Base-by-base conservation (phyloP, 768 basidiomycete genomes). In the Nidularia pulvinata region DNA sequence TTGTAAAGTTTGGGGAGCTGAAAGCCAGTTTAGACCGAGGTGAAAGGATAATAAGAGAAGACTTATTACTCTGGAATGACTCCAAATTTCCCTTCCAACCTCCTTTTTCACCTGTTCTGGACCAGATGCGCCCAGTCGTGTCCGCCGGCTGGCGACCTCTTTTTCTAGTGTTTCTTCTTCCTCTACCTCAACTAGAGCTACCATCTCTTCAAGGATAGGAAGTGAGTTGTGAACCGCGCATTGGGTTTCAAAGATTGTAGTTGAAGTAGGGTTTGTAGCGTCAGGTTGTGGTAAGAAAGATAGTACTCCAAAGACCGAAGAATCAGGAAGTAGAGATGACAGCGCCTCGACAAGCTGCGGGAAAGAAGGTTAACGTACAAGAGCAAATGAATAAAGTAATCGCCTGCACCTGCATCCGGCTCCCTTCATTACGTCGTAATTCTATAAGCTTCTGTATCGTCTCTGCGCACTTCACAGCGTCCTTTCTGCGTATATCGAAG, bases 391-490 rank as follows among this genome's bases (percentile, higher is more conserved):
- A 30, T 30, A 30, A 30, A 30, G 25, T 4, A 6, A 50, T 25
- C 33, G 56, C 66, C 51, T 67, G 37, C 61, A 85, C 91, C 71
- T 93, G 79, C 54, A 72, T 63, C 30, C 76, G 74, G 4, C 81
- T 81, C 5, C 90, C 91, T 55, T 84, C 75, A 46, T 81, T 72
- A 46, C 83, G 77, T 34, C 81, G 80, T 2, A 86, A 65, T 4
- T 84, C 79, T 13, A 98, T 71, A 33, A 92, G 69, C 60, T 86
- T 93, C 63, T 97, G 93, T 44, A 96, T 64, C 1, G 78, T 74
- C 65, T 94, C 91, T 2, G 91, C 94, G 55, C 88, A 90, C 70
- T 91, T 96, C 5, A 74, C 72, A 0, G 78, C 81, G 62, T 98
- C 95, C 37, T 82, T 72, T 4, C 95, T 94, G 59, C 9, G 35